Percentiles rank a stretch among this genome's conserved stretches.
These are phyloP conservation scores for Coprinopsis marcescibilis DNA, from an alignment of 768 basidiomycete genomes.

Conservation along the genomic window DNA sequence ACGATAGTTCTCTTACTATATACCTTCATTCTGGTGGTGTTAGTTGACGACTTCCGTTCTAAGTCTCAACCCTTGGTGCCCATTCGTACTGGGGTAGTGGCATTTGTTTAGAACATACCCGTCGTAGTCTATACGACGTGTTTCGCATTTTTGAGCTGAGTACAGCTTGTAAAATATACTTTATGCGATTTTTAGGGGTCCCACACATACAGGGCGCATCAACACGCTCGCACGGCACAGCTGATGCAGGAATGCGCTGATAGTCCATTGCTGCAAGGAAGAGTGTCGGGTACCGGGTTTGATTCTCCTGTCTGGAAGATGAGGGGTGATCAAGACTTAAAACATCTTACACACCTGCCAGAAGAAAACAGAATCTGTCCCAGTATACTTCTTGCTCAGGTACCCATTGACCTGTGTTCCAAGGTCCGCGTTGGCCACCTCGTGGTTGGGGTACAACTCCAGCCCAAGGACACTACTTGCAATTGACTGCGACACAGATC, in stretches of 20 bases:
- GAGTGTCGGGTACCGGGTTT: neutral
- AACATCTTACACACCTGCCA: neutral
- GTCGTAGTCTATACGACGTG: no score
- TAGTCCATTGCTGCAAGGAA: neutral
- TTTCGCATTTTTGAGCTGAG: no score
- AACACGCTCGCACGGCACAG: constrained; percentile 15
- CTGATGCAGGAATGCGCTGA: neutral
- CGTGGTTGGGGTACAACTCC: neutral
- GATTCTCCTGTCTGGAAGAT: neutral
- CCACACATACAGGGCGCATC: no score
- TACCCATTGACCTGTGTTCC: neutral
- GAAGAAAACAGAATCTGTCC: neutral
- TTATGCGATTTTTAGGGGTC: no score
- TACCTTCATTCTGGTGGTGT: no score
- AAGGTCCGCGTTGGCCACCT: neutral
- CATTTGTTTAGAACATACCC: no score
- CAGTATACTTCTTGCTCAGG: neutral
- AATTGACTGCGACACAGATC: no score
- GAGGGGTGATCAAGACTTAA: neutral
- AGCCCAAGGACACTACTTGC: neutral
- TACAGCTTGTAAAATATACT: no score
- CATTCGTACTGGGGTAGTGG: no score
- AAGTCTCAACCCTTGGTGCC: no score
- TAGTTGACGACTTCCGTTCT: no score
- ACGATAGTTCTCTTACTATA: no score